Evolutionary conservation across 192 early-diverging fungal species (phyloP), one percentile per base, ranked within the genome.

Genomic region (Linnemannia zychae): DNA sequence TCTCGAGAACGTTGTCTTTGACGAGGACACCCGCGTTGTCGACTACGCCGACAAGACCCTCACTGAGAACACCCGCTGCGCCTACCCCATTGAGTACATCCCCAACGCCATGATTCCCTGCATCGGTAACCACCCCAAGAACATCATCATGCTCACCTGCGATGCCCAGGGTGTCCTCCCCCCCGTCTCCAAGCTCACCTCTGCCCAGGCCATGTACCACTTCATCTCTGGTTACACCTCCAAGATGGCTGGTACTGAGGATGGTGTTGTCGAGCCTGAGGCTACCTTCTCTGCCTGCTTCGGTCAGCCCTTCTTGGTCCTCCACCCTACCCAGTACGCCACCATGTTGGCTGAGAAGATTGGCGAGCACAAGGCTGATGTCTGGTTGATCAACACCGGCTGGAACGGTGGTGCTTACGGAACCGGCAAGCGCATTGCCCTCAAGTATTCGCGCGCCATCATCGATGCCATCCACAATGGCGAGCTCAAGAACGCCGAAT

Each of bases 221-320:
- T 99, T 99, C 88, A 97, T 99, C 88, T 95, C 94, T 80, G 97
- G 97, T 60, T 99, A 99, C 91, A 99, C 97, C n/a, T 95, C 97
- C 82, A 99, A 99, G 94, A 95, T 99, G 79, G 95, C 97, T 48
- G 97, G 97, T 71, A 99, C 97, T 71, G 97, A 99, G 86, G 96
- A 97, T 40, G 97, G 97, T 77, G 92, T 99, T 65, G 93, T 92
- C 36, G 96, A 97, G 86, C 97, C 97, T 44, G 88, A 91, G 82
- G 96, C 97, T 40, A 97, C 97, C 40, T 99, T 99, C 90, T 96
- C 95, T 52, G 92, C 96, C 46, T 97, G 96, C 91, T 97, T 96
- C 82, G 97, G 97, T 82, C 93, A 96, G 84, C 97, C 97, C 33
- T 99, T 99, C 94, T 90, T 99, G 34, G 97, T 97, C 68, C 94